A percentile compares a stretch with the other conserved stretches of the same genome.
Evolutionary conservation across 1,284 basidiomycete species (phyloP).

Genomic region (Takashimella tepidaria): DNA sequence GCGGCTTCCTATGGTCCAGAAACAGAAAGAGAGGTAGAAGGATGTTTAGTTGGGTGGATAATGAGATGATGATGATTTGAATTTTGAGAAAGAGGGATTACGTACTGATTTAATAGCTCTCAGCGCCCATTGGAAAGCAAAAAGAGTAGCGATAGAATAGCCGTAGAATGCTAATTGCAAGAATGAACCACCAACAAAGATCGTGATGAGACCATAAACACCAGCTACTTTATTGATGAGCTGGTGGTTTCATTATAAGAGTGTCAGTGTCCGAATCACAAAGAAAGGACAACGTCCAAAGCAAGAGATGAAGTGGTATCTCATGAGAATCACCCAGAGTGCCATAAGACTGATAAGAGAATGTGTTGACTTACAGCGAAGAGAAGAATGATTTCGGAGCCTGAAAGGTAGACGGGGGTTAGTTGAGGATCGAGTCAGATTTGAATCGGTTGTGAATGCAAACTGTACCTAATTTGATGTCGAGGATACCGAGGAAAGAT

Average conservation of each 20-base stretch:
- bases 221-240: slow-evolving; percentile 97
- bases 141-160: slow-evolving; percentile 80
- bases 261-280: too few relatives aligned
- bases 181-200: slow-evolving; percentile 81
- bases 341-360: not conserved
- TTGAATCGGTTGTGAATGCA: not conserved
- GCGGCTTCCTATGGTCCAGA: slow-evolving; percentile 68
- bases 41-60: too few relatives aligned
- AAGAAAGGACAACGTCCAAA: not conserved
- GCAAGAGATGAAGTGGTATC: slow-evolving; percentile 10
- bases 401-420: slow-evolving; percentile 21
- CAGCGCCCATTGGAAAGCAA: slow-evolving; percentile 81
- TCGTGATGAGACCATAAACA: slow-evolving; percentile 88
- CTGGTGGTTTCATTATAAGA: slow-evolving; percentile 46
- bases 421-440: not conserved
- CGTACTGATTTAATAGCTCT: slow-evolving; percentile 74
- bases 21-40: not conserved
- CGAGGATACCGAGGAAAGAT: slow-evolving; percentile 75
- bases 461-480: slow-evolving; percentile 71
- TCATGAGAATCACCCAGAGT: not conserved
- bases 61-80: too few relatives aligned
- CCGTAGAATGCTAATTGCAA: slow-evolving; percentile 87
- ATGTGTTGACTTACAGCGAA: slow-evolving; percentile 62
- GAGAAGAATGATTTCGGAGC: slow-evolving; percentile 71
- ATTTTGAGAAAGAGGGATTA: slow-evolving; percentile 11